Base-by-base conservation (phyloP, 2,329 filamentous ascomycete species). In the Beauveria sp. region DNA sequence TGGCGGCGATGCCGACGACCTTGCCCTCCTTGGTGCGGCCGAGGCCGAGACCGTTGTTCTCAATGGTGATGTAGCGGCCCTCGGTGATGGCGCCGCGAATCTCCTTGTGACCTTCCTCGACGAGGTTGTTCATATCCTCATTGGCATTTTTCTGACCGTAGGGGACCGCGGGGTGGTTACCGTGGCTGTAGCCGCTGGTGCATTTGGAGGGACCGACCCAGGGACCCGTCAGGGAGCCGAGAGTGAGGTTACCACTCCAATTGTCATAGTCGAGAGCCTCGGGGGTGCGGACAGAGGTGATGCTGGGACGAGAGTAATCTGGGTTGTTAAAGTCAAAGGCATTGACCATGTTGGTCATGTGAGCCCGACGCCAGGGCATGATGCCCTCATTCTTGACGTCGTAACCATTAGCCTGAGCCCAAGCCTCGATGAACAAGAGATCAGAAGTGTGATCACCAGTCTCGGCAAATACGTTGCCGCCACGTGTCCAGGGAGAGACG, bases 401-500 rank as follows among this genome's bases (percentile, higher is more conserved):
- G 63, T 73, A 72, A n/a, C 70, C 71, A 20, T 68, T 68, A 8
- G 67, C 70, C 5, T 63, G 54, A 5, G 65, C 64, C 78, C 78
- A 80, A 62, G 77, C 66, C 67, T 82, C 80, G 5, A 83, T 65
- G 64, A 83, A 82, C 62, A 80, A 69, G 38, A 82, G 80, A 60
- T 82, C 80, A 0, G 80, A 82, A 58, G 75, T 81, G 68, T 83
- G 81, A 64, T 83, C 81, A 6, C 77, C 75, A 28, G 77, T 76
- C 68, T 83, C 80, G 7, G 78, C 81, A 64, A 82, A 82, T 3
- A 83, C 79, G 28, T 80, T 74, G 16, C 77, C 77, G 28, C 80
- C 80, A 8, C 80, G 77, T 1, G 80, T 82, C 75, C 78, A 83
- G 0, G 81, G 80, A 1, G 80, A 82, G 57, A 83, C 73, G 67